Percentiles rank a stretch among this genome's conserved stretches.
These are phyloP conservation scores for Anthoceros angustus DNA, from an alignment of 225 moss, liverwort and hornwort species.

Conservation along the genomic window DNA sequence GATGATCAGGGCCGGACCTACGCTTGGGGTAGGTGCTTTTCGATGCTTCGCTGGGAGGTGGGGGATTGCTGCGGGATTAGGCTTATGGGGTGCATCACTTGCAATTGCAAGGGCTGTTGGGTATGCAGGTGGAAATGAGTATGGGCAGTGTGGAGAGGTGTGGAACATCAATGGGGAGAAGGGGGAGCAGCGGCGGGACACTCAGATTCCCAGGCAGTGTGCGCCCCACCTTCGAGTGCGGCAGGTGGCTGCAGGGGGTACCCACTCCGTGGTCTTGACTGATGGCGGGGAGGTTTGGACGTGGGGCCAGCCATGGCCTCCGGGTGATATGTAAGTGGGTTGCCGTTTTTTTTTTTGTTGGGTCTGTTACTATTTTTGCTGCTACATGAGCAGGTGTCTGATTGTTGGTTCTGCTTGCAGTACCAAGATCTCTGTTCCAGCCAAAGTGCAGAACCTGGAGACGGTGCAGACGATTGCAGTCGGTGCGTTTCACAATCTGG, in stretches of 20 bases:
- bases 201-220: constrained; percentile 36
- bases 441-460: constrained; percentile 26
- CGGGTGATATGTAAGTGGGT: constrained; percentile 41
- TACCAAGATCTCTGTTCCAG: constrained; percentile 40
- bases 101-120: constrained; percentile 31
- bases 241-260: constrained; percentile 54
- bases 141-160: constrained; percentile 48
- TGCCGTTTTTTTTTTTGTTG: not conserved
- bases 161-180: constrained; percentile 13
- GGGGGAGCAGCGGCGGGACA: constrained; percentile 31
- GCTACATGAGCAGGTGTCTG: not conserved
- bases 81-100: constrained; percentile 26
- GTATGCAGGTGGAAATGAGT: constrained; percentile 61
- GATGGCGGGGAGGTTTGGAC: constrained; percentile 42
- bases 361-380: not conserved
- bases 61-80: not conserved
- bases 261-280: constrained; percentile 47
- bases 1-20: constrained; percentile 39
- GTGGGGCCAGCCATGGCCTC: constrained; percentile 61
- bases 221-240: constrained; percentile 38
- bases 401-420: constrained; percentile 8
- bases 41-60: not conserved
- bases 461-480: constrained; percentile 32
- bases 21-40: constrained; percentile 45
- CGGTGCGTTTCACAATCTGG: constrained; percentile 50